Evolutionary conservation across 768 basidiomycete genomes (phyloP).

Genomic region (Vararia minispora): DNA sequence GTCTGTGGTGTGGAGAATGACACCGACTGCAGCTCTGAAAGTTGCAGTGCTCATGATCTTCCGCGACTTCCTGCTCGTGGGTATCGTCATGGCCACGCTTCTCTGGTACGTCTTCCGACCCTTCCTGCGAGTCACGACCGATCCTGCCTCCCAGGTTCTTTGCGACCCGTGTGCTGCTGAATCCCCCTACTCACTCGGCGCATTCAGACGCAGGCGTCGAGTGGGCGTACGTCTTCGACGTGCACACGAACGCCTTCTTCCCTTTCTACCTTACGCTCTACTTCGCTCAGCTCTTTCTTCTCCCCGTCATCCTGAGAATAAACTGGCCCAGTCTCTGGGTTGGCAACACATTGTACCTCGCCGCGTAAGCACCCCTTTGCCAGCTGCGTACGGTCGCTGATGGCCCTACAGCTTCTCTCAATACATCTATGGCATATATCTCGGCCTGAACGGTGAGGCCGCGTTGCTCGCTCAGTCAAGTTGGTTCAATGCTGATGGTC

Average conservation of each 20-base stretch:
- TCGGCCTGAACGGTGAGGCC: constrained; percentile 68
- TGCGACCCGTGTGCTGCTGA: constrained; percentile 59
- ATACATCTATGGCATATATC: constrained; percentile 86
- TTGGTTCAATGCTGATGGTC: constrained; percentile 7
- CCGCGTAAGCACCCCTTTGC: constrained; percentile 43
- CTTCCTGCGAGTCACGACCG: constrained; percentile 6
- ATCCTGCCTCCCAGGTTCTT: constrained; percentile 37
- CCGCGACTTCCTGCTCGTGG: constrained; percentile 78
- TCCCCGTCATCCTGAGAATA: constrained; percentile 69
- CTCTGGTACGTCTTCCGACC: constrained; percentile 45
- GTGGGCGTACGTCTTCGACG: constrained; percentile 95
- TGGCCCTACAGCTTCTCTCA: constrained; percentile 56
- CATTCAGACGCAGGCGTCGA: constrained; percentile 66
- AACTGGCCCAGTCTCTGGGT: constrained; percentile 94
- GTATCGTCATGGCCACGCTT: constrained; percentile 61
- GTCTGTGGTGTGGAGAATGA: constrained; percentile 73
- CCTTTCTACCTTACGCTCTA: constrained; percentile 87
- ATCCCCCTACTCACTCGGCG: constrained; percentile 62
- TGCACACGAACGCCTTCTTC: constrained; percentile 96
- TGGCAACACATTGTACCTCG: constrained; percentile 86
- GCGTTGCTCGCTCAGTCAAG: constrained; percentile 1
- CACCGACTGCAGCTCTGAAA: constrained; percentile 40
- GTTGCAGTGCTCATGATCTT: constrained; percentile 76
- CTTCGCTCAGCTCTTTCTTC: constrained; percentile 76
- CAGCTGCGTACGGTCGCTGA: neutral